Conservation (phyloP, 768 basidiomycete genomes). For the Leccinum fibrillosum region DNA sequence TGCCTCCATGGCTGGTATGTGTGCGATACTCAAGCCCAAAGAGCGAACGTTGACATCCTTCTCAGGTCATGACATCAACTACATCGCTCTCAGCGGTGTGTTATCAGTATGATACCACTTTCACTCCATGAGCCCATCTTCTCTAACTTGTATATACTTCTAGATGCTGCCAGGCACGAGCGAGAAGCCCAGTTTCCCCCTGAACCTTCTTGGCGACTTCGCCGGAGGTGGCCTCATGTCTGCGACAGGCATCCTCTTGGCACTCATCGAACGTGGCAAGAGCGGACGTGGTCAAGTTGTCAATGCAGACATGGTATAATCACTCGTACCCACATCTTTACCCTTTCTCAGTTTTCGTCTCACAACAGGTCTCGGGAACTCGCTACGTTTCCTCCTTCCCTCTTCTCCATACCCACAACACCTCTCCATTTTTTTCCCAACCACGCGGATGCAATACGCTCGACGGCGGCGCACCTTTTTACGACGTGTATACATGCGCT, state of each 20-base stretch:
- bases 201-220: constrained; percentile 80
- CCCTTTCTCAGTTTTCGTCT: not conserved
- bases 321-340: not conserved
- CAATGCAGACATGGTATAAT: constrained; percentile 67
- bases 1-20: constrained; percentile 72
- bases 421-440: constrained; percentile 37
- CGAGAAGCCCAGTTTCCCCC: constrained; percentile 66
- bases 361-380: constrained; percentile 67
- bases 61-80: constrained; percentile 81
- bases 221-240: constrained; percentile 78
- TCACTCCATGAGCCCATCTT: not conserved
- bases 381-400: constrained; percentile 77
- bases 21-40: not conserved
- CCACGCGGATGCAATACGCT: constrained; percentile 57
- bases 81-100: constrained; percentile 74
- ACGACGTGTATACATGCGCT: constrained; percentile 67
- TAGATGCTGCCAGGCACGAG: constrained; percentile 66
- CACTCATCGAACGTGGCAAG: constrained; percentile 61
- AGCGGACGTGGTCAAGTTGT: constrained; percentile 75
- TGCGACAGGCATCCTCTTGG: constrained; percentile 69
- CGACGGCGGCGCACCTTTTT: constrained; percentile 79
- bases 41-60: not conserved
- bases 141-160: not conserved
- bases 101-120: constrained; percentile 47
- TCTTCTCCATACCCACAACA: constrained; percentile 42